These are phyloP conservation scores for Aquilaria agallochum DNA, from an alignment of 441 rosid species.

Conservation along the genomic window DNA sequence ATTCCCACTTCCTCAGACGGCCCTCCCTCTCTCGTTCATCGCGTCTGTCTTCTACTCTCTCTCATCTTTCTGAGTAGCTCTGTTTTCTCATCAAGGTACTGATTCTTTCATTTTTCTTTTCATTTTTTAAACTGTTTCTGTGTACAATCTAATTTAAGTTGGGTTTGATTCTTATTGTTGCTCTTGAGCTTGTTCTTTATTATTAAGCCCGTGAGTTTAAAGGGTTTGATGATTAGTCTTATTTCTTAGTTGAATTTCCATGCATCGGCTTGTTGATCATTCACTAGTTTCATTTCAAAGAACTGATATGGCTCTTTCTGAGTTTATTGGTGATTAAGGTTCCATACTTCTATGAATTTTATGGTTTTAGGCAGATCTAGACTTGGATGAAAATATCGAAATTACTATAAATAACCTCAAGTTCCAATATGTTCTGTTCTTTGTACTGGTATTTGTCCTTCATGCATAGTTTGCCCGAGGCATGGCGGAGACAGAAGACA, in stretches of 20 bases:
- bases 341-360: too few relatives aligned
- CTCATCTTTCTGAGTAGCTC: constrained; percentile 3
- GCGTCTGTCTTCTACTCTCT: neutral
- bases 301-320: too few relatives aligned
- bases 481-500: constrained; percentile 48
- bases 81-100: neutral
- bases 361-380: too few relatives aligned
- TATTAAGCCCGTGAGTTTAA: neutral
- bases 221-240: too few relatives aligned
- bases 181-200: neutral
- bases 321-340: too few relatives aligned
- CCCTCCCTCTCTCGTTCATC: neutral
- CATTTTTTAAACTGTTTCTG: neutral
- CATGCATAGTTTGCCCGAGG: constrained; percentile 1
- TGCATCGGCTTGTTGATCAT: too few relatives aligned
- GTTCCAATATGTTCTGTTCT: too few relatives aligned
- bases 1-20: neutral
- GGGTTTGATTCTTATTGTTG: neutral
- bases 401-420: too few relatives aligned
- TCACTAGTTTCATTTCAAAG: too few relatives aligned
- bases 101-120: neutral
- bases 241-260: too few relatives aligned
- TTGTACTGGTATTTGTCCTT: too few relatives aligned
- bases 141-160: neutral
- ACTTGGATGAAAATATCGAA: too few relatives aligned